Base-by-base conservation (phyloP, 176 grass and related monocot species). In the Oryza australiensis region DNA sequence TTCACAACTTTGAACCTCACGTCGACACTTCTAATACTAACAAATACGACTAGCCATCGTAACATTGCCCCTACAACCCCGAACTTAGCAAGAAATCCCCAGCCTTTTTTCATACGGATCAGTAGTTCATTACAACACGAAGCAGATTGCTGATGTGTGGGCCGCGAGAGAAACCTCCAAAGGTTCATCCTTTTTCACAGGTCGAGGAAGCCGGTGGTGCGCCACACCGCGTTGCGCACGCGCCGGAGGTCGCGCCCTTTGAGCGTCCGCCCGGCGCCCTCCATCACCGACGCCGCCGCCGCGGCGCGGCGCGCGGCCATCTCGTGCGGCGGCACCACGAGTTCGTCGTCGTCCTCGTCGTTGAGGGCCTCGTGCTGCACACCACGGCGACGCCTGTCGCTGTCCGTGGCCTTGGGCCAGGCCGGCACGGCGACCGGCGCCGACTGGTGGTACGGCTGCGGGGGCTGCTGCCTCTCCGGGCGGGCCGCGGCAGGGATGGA, bases 191-290 rank as follows among this genome's bases (percentile, higher is more conserved):
- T 77, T 80, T 29, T 68, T 92, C 90, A 92, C 90, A 95, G 76
- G 88, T 95, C 90, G 66, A 95, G 90, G 83, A 95, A 95, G 51
- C 93, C 93, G 74, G 93, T 95, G 82, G 87, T 92, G 30, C 88
- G 87, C 90, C 91, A 88, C 38, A 92, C 90, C 49, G 93, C 90
- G 71, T 92, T 95, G 75, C 93, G 93, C 80, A 95, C 86, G n/a
- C 93, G 85, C 5, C 87, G 81, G 85, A 95, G 88, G 70, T 95
- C 93, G 30, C 93, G 90, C 1, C 93, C 93, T 71, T 95, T 95
- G 26, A 95, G 87, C 66, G 93, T 95, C 64, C 93, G 73, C 26
- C 93, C 93, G 35, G 82, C 82, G 78, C 93, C 93, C 70, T 92
- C 93, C 87, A 92, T 83, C 72, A 95, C 85, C 59, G 93, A 95